A percentile compares a stretch with the other conserved stretches of the same genome.
Evolutionary conservation across 805 yeast genomes (phyloP).

Genomic region (Saturnispora sanitii): DNA sequence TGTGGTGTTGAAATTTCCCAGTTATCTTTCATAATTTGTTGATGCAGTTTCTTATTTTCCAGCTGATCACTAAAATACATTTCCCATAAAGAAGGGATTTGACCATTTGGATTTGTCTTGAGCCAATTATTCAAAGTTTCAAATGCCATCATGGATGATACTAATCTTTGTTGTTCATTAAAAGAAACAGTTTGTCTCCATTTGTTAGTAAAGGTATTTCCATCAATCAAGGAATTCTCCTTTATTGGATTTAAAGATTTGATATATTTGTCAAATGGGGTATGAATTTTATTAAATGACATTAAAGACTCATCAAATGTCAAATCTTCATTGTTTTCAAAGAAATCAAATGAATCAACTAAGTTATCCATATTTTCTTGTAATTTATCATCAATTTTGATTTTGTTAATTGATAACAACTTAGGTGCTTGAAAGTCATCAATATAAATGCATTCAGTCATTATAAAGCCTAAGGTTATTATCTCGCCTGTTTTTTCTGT

Average conservation of each 20-base stretch:
- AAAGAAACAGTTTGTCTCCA: constrained; percentile 3
- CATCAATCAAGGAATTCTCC: not conserved
- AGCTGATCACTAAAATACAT: constrained; percentile 3
- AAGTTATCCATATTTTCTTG: constrained; percentile 40
- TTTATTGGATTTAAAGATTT: not conserved
- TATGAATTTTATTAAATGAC: not conserved
- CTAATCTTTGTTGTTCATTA: not conserved
- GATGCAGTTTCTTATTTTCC: not conserved
- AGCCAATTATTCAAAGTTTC: constrained; percentile 1
- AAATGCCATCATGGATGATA: constrained; percentile 2
- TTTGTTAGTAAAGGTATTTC: constrained; percentile 2
- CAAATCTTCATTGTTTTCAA: constrained; percentile 15
- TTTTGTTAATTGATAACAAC: constrained; percentile 32
- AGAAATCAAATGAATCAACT: constrained; percentile 26
- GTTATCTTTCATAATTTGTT: not conserved
- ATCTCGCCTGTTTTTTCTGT: constrained; percentile 15
- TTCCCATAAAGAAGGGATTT: constrained; percentile 5
- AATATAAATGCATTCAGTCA: constrained; percentile 55
- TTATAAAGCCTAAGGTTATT: constrained; percentile 33
- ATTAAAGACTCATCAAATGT: constrained; percentile 4
- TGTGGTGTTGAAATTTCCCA: constrained; percentile 1
- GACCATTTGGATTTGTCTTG: not conserved
- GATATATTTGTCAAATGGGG: constrained; percentile 4
- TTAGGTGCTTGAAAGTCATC: constrained; percentile 49
- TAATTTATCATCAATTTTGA: constrained; percentile 23